Conservation (phyloP, 345 rosid species). For the Eucalyptus regnans region DNA sequence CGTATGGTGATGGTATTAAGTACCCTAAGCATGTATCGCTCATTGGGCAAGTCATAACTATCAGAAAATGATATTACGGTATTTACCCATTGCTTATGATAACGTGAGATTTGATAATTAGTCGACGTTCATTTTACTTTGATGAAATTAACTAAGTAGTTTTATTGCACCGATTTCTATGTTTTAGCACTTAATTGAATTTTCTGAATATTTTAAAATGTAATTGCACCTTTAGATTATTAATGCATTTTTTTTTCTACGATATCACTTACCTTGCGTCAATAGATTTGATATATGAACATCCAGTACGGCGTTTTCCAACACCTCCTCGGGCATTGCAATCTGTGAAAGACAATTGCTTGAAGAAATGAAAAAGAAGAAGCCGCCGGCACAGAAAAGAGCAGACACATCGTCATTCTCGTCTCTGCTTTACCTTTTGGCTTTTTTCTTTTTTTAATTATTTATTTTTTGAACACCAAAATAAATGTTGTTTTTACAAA, state of each 20-base stretch:
- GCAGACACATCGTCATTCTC: neutral
- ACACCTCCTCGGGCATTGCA: neutral
- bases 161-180: neutral
- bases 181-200: accelerated
- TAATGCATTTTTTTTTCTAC: neutral
- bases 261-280: neutral
- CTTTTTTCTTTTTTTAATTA: neutral
- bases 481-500: neutral
- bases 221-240: neutral
- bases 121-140: accelerated
- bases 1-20: accelerated
- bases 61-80: accelerated
- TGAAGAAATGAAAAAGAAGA: neutral
- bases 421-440: neutral
- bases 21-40: accelerated
- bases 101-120: neutral
- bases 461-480: neutral
- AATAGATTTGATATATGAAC: neutral
- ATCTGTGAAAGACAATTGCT: neutral
- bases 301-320: neutral
- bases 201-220: neutral
- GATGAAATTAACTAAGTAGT: neutral
- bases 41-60: too few species aligned
- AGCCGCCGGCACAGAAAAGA: neutral
- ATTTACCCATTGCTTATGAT: neutral